phyloP scores from a whole-genome alignment of 352 stramenopile species.

The Globisporangium cystogenes region DNA sequence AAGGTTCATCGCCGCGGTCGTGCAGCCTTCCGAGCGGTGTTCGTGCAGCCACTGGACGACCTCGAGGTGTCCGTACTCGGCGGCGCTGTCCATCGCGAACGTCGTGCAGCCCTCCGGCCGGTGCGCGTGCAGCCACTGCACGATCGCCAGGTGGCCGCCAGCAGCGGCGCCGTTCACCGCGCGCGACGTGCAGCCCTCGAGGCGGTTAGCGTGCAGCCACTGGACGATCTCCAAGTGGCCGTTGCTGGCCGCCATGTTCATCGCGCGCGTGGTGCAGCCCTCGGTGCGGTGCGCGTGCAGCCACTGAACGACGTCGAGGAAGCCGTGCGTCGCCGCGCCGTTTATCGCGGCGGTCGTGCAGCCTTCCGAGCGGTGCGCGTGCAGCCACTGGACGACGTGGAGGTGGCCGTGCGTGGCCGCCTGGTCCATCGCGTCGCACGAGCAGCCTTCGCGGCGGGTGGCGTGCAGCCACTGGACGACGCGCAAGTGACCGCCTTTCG shows the following conservation, averaged over 20 bases:
- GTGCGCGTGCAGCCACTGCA: background rate
- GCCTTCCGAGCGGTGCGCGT: conserved; percentile 3
- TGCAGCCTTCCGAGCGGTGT: background rate
- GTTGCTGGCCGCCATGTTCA: background rate
- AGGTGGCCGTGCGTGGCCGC: conserved; percentile 1
- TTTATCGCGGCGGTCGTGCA: conserved; percentile 2
- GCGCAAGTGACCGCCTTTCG: background rate
- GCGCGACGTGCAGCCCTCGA: background rate
- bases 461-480: background rate
- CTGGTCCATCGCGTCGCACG: background rate
- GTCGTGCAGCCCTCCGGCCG: background rate
- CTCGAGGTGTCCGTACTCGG: background rate
- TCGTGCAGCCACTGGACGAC: background rate
- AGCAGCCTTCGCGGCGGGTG: background rate
- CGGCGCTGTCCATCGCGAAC: conserved; percentile 1
- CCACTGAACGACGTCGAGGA: conserved; percentile 2
- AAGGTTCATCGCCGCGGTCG: conserved; percentile 1
- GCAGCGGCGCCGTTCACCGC: background rate
- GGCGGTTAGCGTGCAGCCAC: conserved; percentile 4
- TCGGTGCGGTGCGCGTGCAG: background rate
- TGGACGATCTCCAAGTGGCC: conserved; percentile 1
- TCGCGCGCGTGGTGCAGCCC: background rate
- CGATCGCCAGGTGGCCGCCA: background rate
- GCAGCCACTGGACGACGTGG: conserved; percentile 10
- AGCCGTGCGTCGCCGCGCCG: background rate